Evolutionary conservation across 352 stramenopile genomes (phyloP), one percentile per base, ranked within the genome.

Genomic region (Globisporangium barbulae): DNA sequence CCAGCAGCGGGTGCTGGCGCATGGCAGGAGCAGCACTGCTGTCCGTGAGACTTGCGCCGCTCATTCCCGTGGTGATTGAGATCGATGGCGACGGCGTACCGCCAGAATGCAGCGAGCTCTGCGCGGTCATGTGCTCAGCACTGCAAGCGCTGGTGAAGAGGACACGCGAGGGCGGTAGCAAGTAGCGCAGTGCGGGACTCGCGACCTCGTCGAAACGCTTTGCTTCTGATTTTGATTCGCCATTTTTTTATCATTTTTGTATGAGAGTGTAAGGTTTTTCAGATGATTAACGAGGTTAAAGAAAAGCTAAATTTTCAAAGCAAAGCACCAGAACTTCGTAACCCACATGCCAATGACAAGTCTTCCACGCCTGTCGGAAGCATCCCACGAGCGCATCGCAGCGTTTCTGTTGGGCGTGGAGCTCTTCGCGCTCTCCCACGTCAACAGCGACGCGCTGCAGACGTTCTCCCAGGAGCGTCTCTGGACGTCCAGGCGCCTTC

Each of bases 361-460:
- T 21, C 21, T 39, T 7, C 8, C 53, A 3, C 6, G 28, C 0
- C 57, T 53, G 13, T 22, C 57, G 19, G 12, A 30, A 6, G 56
- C 44, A 22, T 10, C 39, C 6, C 56, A 49, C 17, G 61, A 41
- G 15, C 41, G 9, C 30, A 49, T 67, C 31, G 52, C 52, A 15
- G 22, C 39, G 13, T 60, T 17, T 19, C 39, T 67, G 52, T 39
- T 67, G 8, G 61, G 61, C 8, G 19, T 44, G 25, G 61, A 67
- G 39, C 53, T 67, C n/a, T 47, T 66, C 30, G 50, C 49, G 39
- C 61, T 66, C 52, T 61, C 61, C 2, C 61, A 66, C 31, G 22
- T 42, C 42, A 61, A 17, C 42, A 61, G 53, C 21, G 50, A 53
- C 17, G 39, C 61, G 17, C 39, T 59, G 41, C 15, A 54, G 22